Percentiles rank a stretch among this genome's conserved stretches.
These are phyloP conservation scores for Zygosaccharomyces sapae DNA, from an alignment of 1,139 yeast species.

Conservation along the genomic window DNA sequence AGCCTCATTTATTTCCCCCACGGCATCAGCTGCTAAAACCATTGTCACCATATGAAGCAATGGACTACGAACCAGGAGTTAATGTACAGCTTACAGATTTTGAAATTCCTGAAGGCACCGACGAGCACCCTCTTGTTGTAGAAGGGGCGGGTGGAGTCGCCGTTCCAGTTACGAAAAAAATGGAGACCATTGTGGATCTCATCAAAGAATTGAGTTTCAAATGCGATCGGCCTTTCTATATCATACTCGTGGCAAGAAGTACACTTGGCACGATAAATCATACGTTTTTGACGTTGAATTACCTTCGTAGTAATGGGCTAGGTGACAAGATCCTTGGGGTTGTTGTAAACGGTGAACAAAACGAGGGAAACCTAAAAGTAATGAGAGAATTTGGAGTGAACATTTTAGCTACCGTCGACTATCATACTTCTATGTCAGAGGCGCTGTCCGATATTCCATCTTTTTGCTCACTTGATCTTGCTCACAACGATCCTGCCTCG, in stretches of 20 bases:
- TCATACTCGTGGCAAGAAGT: conserved; percentile 35
- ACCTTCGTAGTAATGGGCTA: conserved; percentile 23
- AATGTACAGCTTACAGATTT: conserved; percentile 19
- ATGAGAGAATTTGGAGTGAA: conserved; percentile 21
- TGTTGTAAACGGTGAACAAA: conserved; percentile 31
- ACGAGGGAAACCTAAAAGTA: conserved; percentile 28
- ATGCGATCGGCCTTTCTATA: conserved; percentile 20
- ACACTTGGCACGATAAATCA: conserved; percentile 37
- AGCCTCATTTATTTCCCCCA: conserved; percentile 23
- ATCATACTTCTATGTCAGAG: conserved; percentile 6
- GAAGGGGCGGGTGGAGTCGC: conserved; percentile 39
- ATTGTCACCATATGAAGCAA: conserved; percentile 36
- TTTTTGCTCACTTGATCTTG: not conserved
- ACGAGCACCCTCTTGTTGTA: conserved; percentile 22
- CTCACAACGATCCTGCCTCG: not conserved
- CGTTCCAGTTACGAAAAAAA: conserved; percentile 32
- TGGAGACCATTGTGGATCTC: conserved; percentile 31
- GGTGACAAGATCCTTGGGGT: conserved; percentile 26
- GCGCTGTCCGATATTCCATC: conserved; percentile 11
- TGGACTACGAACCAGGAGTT: conserved; percentile 20
- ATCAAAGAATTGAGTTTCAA: conserved; percentile 21
- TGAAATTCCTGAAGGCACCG: conserved; percentile 18
- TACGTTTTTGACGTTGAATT: conserved; percentile 33
- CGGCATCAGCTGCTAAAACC: conserved; percentile 28
- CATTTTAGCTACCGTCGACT: conserved; percentile 18